These are phyloP conservation scores for Oryza brachyantha DNA, from an alignment of 176 grass and related monocot species.

Conservation along the genomic window DNA sequence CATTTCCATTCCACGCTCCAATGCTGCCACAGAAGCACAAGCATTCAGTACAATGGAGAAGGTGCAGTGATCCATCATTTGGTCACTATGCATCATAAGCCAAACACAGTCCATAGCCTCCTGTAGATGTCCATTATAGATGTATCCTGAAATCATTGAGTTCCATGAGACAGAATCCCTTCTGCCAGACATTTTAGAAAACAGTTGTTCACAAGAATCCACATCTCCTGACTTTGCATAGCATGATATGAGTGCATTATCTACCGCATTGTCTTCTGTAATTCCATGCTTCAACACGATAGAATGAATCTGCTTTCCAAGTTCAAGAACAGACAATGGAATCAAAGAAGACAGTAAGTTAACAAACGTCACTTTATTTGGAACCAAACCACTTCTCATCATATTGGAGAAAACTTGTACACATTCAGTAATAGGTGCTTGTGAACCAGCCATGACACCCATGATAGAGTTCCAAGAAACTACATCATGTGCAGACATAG, in stretches of 20 bases:
- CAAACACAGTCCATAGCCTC: constrained; percentile 77
- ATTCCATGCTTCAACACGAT: constrained; percentile 61
- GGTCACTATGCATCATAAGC: constrained; percentile 63
- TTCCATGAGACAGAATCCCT: constrained; percentile 76
- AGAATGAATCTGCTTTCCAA: constrained; percentile 67
- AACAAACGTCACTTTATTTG: constrained; percentile 78
- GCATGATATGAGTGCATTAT: constrained; percentile 73
- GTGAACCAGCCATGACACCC: constrained; percentile 54
- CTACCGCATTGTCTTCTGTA: constrained; percentile 51
- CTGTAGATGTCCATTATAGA: constrained; percentile 68
- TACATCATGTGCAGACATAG: constrained; percentile 54
- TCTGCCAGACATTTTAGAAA: constrained; percentile 60
- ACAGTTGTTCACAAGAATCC: constrained; percentile 51
- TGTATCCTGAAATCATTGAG: constrained; percentile 79
- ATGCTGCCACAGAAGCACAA: constrained; percentile 64
- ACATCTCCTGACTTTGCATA: constrained; percentile 80
- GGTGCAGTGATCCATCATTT: constrained; percentile 64
- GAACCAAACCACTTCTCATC: constrained; percentile 52
- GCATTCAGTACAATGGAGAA: constrained; percentile 73
- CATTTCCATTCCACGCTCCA: constrained; percentile 77
- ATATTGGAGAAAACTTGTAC: constrained; percentile 58
- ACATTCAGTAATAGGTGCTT: constrained; percentile 38
- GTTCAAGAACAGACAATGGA: constrained; percentile 51
- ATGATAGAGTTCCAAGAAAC: constrained; percentile 86
- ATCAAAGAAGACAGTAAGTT: constrained; percentile 62